Evolutionary conservation across 139 green algal species (phyloP).

Genomic region (Bryopsis sp.): DNA sequence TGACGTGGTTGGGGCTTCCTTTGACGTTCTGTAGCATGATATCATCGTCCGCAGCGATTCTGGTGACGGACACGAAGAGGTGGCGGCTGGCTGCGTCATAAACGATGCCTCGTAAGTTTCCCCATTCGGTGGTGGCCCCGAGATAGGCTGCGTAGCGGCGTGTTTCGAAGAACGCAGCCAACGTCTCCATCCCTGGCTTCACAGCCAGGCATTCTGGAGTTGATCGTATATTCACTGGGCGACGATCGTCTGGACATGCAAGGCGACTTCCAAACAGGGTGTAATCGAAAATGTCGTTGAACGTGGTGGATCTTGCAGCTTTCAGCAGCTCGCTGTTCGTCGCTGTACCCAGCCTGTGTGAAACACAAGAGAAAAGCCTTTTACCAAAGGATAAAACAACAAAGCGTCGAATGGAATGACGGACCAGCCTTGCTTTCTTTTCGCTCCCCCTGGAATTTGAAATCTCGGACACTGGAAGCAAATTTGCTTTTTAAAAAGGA

Average conservation of each 20-base stretch:
- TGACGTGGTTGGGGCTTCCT: slow-evolving; percentile 12
- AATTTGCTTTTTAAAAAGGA: no score
- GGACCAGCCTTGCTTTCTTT: no score
- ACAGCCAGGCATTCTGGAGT: slow-evolving; percentile 15
- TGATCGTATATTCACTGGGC: no score
- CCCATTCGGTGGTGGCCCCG: slow-evolving; percentile 26
- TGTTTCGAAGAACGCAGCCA: slow-evolving; percentile 45
- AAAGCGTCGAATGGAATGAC: no score
- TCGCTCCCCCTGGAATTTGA: no score
- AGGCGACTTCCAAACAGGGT: slow-evolving; percentile 2
- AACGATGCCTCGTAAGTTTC: slow-evolving; percentile 26
- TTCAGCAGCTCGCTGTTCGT: slow-evolving; percentile 1
- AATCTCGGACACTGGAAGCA: no score
- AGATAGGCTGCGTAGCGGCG: slow-evolving; percentile 30
- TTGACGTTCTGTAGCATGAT: slow-evolving; percentile 20
- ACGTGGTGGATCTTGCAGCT: neutral
- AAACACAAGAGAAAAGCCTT: no score
- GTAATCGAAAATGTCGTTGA: slow-evolving; percentile 18
- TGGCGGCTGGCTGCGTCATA: slow-evolving; percentile 20
- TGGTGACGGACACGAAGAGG: slow-evolving; percentile 28
- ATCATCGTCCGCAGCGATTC: neutral
- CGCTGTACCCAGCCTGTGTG: slow-evolving; percentile 12
- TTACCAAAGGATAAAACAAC: no score
- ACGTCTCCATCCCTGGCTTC: slow-evolving; percentile 31
- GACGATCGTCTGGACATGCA: no score